Base-by-base conservation (phyloP, 139 green algal species). In the Astrephomene gubernaculifera region DNA sequence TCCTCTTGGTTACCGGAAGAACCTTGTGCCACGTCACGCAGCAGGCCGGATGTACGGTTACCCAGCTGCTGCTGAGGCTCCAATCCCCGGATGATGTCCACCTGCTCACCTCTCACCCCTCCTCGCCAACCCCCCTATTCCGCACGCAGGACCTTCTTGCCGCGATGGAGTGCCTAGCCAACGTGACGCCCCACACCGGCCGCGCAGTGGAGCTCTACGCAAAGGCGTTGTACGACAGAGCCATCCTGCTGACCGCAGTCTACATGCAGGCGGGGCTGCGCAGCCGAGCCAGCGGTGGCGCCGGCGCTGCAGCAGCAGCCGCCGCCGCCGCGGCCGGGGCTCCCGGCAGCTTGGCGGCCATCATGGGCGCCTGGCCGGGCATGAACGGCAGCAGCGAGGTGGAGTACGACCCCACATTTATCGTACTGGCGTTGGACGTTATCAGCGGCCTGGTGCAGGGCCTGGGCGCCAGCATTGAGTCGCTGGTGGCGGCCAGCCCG, bases 111-210 rank as follows among this genome's bases (percentile, higher is more conserved):
- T n/a, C n/a, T n/a, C n/a, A n/a, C n/a, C n/a, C n/a, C n/a, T n/a
- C n/a, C n/a, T n/a, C n/a, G n/a, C 9, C 57, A n/a, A 65, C 68
- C 36, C 41, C 70, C 24, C 10, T 10, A 25, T 19, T 19, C 36
- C 36, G 10, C 14, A 68, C 52, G 74, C 65, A 80, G 39, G 85
- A 90, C 54, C 45, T 92, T 57, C 69, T 88, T 49, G 94, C 96
- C 1, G 87, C 99, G 1, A 89, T 99, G 65, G 96, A 99, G 88
- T 98, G 94, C 90, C 83, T 99, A 2, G 92, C 85, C 68, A 82
- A 84, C 41, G 71, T 98, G 24, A 78, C 83, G 17, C 41, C 85
- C 21, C 78, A 71, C 35, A 69, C 52, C 9, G 79, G 65, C 3
- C 79, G 79, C 10, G 65, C 79, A 4, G 65, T 86, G 65, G 79